phyloP scores from a whole-genome alignment of 352 stramenopile species.

The Phytophthora sansomeana region DNA sequence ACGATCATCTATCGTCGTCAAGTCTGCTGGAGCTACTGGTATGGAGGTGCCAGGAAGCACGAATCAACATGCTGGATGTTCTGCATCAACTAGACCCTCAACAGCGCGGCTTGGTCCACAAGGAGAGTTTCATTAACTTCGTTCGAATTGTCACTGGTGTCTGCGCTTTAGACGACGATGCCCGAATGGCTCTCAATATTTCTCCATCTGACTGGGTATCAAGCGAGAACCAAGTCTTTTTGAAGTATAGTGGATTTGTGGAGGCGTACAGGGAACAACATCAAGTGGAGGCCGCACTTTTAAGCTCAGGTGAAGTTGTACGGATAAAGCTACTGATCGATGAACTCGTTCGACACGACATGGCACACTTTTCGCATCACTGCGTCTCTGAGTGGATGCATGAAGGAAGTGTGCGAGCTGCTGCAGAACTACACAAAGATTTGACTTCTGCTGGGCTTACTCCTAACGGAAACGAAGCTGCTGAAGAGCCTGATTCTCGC shows the following conservation, averaged over 20 bases:
- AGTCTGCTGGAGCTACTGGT: slow-evolving; percentile 33
- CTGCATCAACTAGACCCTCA: slow-evolving; percentile 39
- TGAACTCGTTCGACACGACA: slow-evolving; percentile 34
- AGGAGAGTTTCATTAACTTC: slow-evolving; percentile 33
- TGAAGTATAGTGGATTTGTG: slow-evolving; percentile 39
- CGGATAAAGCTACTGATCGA: slow-evolving; percentile 33
- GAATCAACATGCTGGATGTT: slow-evolving; percentile 36
- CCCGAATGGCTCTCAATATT: slow-evolving; percentile 21
- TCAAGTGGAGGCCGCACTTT: slow-evolving; percentile 5
- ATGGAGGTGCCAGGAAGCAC: slow-evolving; percentile 37
- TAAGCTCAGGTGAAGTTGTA: slow-evolving; percentile 20
- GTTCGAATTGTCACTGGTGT: slow-evolving; percentile 38
- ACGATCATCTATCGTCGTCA: slow-evolving; percentile 13
- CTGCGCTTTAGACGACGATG: slow-evolving; percentile 17
- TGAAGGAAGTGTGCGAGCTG: slow-evolving; percentile 25
- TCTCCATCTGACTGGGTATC: slow-evolving; percentile 23
- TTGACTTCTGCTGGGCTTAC: neutral
- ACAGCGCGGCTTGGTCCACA: slow-evolving; percentile 34
- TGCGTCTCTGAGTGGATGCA: slow-evolving; percentile 34
- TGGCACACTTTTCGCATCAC: slow-evolving; percentile 24
- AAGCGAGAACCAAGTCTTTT: slow-evolving; percentile 20
- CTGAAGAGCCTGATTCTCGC: neutral
- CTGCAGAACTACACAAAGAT: slow-evolving; percentile 8
- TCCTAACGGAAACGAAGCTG: slow-evolving; percentile 1
- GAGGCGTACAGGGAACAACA: slow-evolving; percentile 18